Evolutionary conservation across 2,329 filamentous ascomycete genomes (phyloP).

Genomic region (Claviceps capensis): DNA sequence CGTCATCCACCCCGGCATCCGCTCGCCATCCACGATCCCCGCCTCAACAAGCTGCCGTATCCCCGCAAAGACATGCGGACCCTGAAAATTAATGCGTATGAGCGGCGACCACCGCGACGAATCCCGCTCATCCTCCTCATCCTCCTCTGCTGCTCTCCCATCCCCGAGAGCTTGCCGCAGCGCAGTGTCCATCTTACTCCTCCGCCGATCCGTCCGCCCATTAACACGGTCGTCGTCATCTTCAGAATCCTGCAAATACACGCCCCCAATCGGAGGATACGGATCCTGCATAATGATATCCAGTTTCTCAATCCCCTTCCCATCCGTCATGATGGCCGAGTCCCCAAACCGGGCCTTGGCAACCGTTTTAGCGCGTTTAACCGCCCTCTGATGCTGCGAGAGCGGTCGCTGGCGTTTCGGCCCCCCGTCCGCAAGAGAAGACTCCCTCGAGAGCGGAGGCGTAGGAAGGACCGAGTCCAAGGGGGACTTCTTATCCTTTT

Average conservation of each 20-base stretch:
- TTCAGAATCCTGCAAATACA: slow-evolving; percentile 11
- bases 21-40: slow-evolving; percentile 60
- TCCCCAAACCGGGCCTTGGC: slow-evolving; percentile 60
- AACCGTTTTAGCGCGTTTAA: slow-evolving; percentile 46
- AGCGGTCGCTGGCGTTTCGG: slow-evolving; percentile 16
- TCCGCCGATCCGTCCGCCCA: slow-evolving; percentile 10
- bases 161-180: slow-evolving; percentile 17
- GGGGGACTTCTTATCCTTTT: slow-evolving; percentile 38
- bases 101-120: slow-evolving; percentile 19
- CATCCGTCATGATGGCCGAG: slow-evolving; percentile 39
- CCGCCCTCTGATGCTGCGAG: slow-evolving; percentile 18
- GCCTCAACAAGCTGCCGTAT: slow-evolving; percentile 64
- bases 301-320: slow-evolving; percentile 46
- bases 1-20: slow-evolving; percentile 84
- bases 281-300: slow-evolving; percentile 46
- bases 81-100: slow-evolving; percentile 55
- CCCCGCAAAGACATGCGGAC: slow-evolving; percentile 68
- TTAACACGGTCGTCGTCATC: slow-evolving; percentile 12
- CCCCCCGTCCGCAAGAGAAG: slow-evolving; percentile 15
- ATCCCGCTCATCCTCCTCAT: slow-evolving; percentile 14
- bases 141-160: slow-evolving; percentile 11
- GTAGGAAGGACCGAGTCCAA: slow-evolving; percentile 37
- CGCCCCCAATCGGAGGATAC: slow-evolving; percentile 25
- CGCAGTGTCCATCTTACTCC: slow-evolving; percentile 23
- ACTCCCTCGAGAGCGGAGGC: slow-evolving; percentile 27